Base-by-base conservation (phyloP, 345 rosid species). In the Eucalyptus leucophloia region DNA sequence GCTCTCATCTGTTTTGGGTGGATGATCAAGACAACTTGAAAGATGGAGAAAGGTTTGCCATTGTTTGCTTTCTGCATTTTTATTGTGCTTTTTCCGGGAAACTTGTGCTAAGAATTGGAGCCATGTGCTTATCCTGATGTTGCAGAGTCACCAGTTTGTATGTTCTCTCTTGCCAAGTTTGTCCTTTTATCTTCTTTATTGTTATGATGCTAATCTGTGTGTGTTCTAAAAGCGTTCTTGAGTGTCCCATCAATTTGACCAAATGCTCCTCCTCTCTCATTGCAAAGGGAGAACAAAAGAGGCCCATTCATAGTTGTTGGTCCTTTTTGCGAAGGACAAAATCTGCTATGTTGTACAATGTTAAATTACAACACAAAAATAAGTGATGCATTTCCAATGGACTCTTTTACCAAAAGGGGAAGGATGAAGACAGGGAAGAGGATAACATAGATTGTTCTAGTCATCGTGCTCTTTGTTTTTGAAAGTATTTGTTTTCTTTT, bases 1-100 rank as follows among this genome's bases (percentile, higher is more conserved):
- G 99, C 89, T 95, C 99, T 49, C 99, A 97, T 94, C 96, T 98
- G 80, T 98, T 98, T 92, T 98, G 99, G 99, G 95, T 96, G 86
- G 96, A 98, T 81, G 98, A 97, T 91, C 99, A 96, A 86, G 99
- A 96, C 91, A 93, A 92, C 82, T 89, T 95, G 91, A 97, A 96
- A 93, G 99, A 97, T 93, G 99, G 99, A 91, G 99, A 98, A 92
- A 96, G 99, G 99, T 98, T 90, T 28, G 94, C 90, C 87, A 9
- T 47, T 62, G 14, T 88, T 40, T 65, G 53, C 34, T 49, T n/a
- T 80, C 65, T 34, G 49, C 32, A 53, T 85, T 21, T 32, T 49
- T 54, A 54, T 54, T 50, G 26, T 60, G 42, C 60, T 37, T 87
- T 32, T 87, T 37, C 88, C 21, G 5, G 19, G n/a, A 24, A 23